Base-by-base conservation (phyloP, 225 moss, liverwort and hornwort genomes). In the Lunularia cruciata region DNA sequence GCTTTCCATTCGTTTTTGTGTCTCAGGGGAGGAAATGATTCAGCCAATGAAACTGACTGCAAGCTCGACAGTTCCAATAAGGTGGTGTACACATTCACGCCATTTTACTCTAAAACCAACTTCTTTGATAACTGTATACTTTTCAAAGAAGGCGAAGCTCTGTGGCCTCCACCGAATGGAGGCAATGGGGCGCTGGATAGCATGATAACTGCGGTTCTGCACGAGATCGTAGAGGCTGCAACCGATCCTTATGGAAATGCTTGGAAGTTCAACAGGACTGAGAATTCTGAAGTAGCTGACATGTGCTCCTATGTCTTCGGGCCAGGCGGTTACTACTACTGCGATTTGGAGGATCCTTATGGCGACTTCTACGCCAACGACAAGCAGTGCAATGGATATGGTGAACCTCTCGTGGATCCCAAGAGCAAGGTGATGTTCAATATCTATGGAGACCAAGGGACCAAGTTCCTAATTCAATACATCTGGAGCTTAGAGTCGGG, bases 211-310 rank as follows among this genome's bases (percentile, higher is more conserved):
- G 33, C 52, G 5, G 15, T 68, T 15, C n/a, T 72, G 43, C 71
- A 68, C 52, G 68, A 68, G 32, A 6, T 68, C 15, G 68, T 53
- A 31, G 68, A 68, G 32, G 14, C 34, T 28, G 68, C 68, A 8
- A 68, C 68, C 14, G 52, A 68, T 34, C 68, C 68, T 10, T 68
- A 68, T 30, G 36, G 36, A 22, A 52, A 68, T 53, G 68, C 68
- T 10, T 54, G 53, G 68, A 33, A 28, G 5, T 52, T 47, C n/a
- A 68, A 52, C 28, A 1, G 31, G 36, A 8, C 35, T 2, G 51
- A 68, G 27, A 52, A 49, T 35, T 47, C 23, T 12, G 68, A 19
- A 28, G 68, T 68, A 30, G 52, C 35, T 27, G 36, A 36, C 9
- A 68, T 53, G 68, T 60, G 59, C 59, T 33, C 59, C 14, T 32